phyloP scores from a whole-genome alignment of 768 basidiomycete genomes.

The Auricularia auricula-judae region DNA sequence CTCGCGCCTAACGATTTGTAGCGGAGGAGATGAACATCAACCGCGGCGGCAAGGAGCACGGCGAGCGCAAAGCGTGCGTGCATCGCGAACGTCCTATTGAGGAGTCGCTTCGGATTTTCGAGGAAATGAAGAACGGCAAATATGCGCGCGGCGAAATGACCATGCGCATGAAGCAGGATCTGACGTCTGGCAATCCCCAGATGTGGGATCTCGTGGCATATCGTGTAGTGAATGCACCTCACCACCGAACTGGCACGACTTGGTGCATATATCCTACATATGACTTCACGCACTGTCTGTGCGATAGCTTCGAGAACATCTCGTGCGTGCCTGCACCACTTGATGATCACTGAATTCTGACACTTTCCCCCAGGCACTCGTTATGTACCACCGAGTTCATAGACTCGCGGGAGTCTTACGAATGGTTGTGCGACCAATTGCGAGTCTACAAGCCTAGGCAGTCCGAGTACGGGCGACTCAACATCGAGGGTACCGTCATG shows the following conservation, averaged over 20 bases:
- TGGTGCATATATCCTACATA: constrained; percentile 99
- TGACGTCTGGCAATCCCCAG: constrained; percentile 86
- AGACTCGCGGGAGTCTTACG: constrained; percentile 90
- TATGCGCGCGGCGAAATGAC: constrained; percentile 89
- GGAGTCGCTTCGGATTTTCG: constrained; percentile 82
- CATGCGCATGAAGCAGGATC: constrained; percentile 94
- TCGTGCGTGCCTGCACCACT: constrained; percentile 50
- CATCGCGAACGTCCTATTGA: constrained; percentile 79
- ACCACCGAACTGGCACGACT: constrained; percentile 85
- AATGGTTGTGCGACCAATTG: constrained; percentile 98
- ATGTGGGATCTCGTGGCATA: constrained; percentile 99
- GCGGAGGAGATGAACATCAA: constrained; percentile 88
- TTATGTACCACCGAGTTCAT: constrained; percentile 95
- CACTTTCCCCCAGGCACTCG: constrained; percentile 61
- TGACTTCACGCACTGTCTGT: constrained; percentile 96
- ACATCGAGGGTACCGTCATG: constrained; percentile 87
- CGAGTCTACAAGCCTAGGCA: constrained; percentile 95
- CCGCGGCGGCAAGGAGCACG: constrained; percentile 72
- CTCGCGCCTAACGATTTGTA: constrained; percentile 20
- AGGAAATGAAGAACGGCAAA: constrained; percentile 82
- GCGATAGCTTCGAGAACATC: constrained; percentile 98
- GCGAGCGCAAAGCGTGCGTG: constrained; percentile 71
- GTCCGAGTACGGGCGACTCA: constrained; percentile 91
- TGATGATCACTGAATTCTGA: neutral
- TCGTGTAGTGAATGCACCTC: constrained; percentile 79